Evolutionary conservation across 306 rosid genomes (phyloP).

Genomic region (Styphnolobium japonicum): DNA sequence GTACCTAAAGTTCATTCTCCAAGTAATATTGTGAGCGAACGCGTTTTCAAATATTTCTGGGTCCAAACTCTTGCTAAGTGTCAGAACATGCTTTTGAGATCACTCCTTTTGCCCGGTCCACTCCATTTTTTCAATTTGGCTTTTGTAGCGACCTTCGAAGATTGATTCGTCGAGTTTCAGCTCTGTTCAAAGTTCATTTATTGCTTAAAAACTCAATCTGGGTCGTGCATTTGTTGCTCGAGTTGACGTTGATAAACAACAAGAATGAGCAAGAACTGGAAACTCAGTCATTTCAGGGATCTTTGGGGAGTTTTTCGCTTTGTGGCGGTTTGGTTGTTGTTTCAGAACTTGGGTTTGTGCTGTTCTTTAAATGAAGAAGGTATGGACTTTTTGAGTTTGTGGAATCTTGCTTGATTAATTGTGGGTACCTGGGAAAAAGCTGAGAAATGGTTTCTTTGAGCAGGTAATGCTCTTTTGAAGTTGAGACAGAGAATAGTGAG

Average conservation of each 20-base stretch:
- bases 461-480: slow-evolving; percentile 83
- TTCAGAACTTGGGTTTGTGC: slow-evolving; percentile 49
- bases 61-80: slow-evolving; percentile 27
- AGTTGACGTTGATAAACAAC: not conserved
- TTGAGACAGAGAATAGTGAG: slow-evolving; percentile 58
- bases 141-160: slow-evolving; percentile 8
- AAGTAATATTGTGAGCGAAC: slow-evolving; percentile 27
- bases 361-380: slow-evolving; percentile 86
- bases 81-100: slow-evolving; percentile 33
- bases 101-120: not conserved
- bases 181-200: slow-evolving; percentile 18
- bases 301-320: slow-evolving; percentile 18
- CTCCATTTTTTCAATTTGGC: not conserved
- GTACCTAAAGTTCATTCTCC: too few relatives aligned
- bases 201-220: slow-evolving; percentile 23
- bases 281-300: slow-evolving; percentile 36
- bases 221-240: slow-evolving; percentile 9
- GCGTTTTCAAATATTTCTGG: slow-evolving; percentile 53
- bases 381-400: slow-evolving; percentile 16
- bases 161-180: not conserved
- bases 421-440: slow-evolving; percentile 11
- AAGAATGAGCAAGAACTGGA: slow-evolving; percentile 46
- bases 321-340: slow-evolving; percentile 40
- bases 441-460: slow-evolving; percentile 26
- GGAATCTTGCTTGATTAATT: not conserved